Conservation (phyloP, 768 basidiomycete species). For the Cystobasidium tubakii region DNA sequence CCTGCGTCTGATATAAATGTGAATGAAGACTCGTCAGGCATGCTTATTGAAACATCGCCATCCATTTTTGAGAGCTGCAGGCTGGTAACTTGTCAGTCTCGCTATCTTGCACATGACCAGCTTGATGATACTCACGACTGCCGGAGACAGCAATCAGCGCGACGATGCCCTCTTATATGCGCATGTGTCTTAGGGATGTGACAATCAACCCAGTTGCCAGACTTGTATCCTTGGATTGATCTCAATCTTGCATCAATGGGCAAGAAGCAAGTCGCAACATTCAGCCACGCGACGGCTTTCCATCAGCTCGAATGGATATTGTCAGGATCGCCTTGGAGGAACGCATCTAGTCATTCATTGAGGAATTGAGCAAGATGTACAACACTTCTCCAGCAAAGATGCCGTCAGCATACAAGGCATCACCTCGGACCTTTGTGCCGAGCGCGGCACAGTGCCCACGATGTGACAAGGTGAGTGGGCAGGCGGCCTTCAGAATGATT, state of each 20-base stretch:
- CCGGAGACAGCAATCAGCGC: neutral
- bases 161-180: neutral
- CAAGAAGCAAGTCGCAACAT: neutral
- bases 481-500: neutral
- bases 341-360: neutral
- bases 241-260: neutral
- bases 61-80: neutral
- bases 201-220: too few relatives aligned
- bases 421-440: constrained; percentile 22
- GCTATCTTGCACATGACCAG: neutral
- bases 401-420: constrained; percentile 25
- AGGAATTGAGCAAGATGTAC: neutral
- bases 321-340: too few relatives aligned
- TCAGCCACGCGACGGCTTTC: too few relatives aligned
- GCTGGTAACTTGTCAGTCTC: neutral
- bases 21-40: neutral
- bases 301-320: too few relatives aligned
- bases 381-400: constrained; percentile 2
- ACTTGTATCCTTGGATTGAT: neutral
- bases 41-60: neutral
- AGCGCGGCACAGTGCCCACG: constrained; percentile 67
- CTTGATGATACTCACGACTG: neutral
- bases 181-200: neutral
- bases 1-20: neutral
- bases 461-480: constrained; percentile 56